These are phyloP conservation scores for Neolecta irregularis DNA, from an alignment of 1,139 yeast genomes.

Conservation along the genomic window DNA sequence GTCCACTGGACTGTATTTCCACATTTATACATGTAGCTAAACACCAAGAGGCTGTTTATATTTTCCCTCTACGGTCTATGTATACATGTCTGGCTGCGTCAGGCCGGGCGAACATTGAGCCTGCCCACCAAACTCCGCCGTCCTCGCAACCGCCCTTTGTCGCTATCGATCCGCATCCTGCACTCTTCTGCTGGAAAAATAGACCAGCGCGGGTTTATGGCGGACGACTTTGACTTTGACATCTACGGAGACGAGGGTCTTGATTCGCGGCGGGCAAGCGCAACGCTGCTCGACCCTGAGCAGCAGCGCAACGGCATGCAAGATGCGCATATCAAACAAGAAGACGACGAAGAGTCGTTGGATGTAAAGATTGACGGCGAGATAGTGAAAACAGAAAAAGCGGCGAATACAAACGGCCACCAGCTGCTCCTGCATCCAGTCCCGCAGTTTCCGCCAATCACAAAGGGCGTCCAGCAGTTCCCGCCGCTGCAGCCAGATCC, in stretches of 20 bases:
- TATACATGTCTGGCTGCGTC: no score
- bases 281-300: background rate
- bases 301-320: constrained; percentile 1
- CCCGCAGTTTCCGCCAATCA: background rate
- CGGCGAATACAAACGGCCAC: constrained; percentile 1
- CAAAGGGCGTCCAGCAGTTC: no score
- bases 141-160: no score
- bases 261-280: constrained; percentile 3
- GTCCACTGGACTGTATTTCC: no score
- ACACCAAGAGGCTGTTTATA: no score
- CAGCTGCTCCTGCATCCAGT: background rate
- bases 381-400: constrained; percentile 5
- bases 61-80: no score
- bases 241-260: constrained; percentile 20
- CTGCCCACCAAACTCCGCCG: no score
- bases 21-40: no score
- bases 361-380: background rate
- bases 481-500: constrained; percentile 10
- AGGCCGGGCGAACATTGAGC: no score
- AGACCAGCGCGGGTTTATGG: no score
- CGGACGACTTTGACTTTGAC: constrained; percentile 20
- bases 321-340: background rate
- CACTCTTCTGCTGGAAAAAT: no score
- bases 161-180: no score
- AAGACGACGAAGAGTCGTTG: background rate